Percentiles rank a stretch among this genome's conserved stretches.
Conservation (phyloP, 2,329 filamentous ascomycete species). For the Blastomyces parvus region DNA sequence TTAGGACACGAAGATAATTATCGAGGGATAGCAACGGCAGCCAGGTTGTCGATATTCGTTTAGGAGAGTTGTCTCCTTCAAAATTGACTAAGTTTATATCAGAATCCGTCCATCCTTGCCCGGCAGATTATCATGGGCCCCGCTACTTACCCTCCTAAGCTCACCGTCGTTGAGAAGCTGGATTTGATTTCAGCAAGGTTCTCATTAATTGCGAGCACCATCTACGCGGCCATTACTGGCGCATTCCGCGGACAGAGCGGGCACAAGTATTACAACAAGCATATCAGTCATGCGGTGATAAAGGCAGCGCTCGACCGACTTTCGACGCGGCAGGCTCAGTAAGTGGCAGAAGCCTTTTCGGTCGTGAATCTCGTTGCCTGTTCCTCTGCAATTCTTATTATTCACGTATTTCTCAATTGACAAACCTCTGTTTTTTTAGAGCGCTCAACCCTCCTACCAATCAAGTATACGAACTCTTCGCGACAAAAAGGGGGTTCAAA, state of each 20-base stretch:
- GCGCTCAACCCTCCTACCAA: slow-evolving; percentile 20
- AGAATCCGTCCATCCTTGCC: neutral
- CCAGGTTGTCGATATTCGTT: neutral
- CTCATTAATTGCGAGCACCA: slow-evolving; percentile 19
- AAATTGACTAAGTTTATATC: neutral
- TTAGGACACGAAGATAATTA: neutral
- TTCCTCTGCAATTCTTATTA: neutral
- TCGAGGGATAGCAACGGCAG: neutral
- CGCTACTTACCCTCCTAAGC: slow-evolving; percentile 16
- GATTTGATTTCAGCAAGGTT: slow-evolving; percentile 24
- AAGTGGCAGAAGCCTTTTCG: slow-evolving; percentile 11
- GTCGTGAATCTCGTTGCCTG: neutral
- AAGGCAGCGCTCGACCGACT: slow-evolving; percentile 22
- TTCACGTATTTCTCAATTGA: neutral
- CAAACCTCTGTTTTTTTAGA: slow-evolving; percentile 15
- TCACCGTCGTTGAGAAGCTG: slow-evolving; percentile 29
- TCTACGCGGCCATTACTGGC: slow-evolving; percentile 28
- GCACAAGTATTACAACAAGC: slow-evolving; percentile 27
- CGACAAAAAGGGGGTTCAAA: slow-evolving; percentile 21
- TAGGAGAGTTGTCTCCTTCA: neutral
- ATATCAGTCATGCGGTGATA: slow-evolving; percentile 27
- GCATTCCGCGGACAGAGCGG: slow-evolving; percentile 32
- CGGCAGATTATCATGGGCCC: slow-evolving; percentile 7
- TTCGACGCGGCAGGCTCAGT: slow-evolving; percentile 27
- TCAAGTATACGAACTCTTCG: slow-evolving; percentile 21